These are phyloP conservation scores for Protostelium mycophagum DNA, from an alignment of 78 protist genomes.

Conservation along the genomic window DNA sequence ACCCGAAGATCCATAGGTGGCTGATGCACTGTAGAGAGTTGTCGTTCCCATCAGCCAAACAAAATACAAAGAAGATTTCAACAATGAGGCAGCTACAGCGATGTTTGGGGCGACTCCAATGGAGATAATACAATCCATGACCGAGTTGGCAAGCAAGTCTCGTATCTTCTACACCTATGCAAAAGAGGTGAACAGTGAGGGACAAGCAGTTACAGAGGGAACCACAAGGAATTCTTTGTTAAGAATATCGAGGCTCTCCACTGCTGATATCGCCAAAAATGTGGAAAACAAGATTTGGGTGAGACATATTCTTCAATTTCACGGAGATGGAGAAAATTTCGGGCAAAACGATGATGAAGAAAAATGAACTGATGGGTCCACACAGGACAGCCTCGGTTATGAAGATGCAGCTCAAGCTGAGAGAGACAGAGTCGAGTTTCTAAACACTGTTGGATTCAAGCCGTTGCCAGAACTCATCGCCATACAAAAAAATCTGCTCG, in stretches of 20 bases:
- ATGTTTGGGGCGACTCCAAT: not conserved
- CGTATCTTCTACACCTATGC: no score
- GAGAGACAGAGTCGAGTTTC: not conserved
- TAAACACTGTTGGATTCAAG: not conserved
- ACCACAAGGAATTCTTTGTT: not conserved
- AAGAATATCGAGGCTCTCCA: not conserved
- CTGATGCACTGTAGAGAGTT: not conserved
- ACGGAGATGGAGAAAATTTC: not conserved
- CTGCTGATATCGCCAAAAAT: not conserved
- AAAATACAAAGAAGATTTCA: not conserved
- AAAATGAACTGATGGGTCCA: not conserved
- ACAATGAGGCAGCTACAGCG: not conserved
- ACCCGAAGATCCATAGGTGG: not conserved
- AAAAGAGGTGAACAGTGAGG: not conserved
- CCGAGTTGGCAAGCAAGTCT: not conserved
- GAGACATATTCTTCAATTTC: not conserved
- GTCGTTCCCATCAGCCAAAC: not conserved
- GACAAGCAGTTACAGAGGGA: not conserved
- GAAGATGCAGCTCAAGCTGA: not conserved
- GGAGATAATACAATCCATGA: not conserved
- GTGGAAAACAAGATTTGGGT: not conserved
- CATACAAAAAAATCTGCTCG: not conserved
- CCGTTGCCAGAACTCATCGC: not conserved
- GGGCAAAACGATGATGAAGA: not conserved
- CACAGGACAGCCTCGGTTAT: not conserved